These are phyloP conservation scores for Quercus variabilis DNA, from an alignment of 306 rosid genomes.

Conservation along the genomic window DNA sequence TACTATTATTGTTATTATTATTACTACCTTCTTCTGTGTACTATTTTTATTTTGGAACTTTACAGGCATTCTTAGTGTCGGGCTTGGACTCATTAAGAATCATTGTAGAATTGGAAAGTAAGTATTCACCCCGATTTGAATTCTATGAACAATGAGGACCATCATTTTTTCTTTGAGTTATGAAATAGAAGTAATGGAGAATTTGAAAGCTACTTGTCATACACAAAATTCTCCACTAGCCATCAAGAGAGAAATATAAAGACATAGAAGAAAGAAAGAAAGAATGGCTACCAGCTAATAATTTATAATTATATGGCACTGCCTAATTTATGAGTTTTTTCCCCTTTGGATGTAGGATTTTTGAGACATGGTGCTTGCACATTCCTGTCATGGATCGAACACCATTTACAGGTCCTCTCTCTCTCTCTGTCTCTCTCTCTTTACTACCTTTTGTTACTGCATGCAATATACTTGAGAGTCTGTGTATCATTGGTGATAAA, in stretches of 20 bases:
- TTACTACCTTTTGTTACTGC: not conserved
- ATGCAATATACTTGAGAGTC: not conserved
- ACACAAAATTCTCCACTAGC: conserved; percentile 1
- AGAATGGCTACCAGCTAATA: not conserved
- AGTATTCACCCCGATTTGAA: conserved; percentile 7
- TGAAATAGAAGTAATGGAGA: not conserved
- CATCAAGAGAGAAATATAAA: not conserved
- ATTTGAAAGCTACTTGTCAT: not conserved
- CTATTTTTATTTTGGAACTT: not conserved
- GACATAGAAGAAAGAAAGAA: not conserved
- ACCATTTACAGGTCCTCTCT: conserved; percentile 50
- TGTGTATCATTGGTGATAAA: not conserved
- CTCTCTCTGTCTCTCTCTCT: not conserved
- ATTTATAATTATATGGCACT: not conserved
- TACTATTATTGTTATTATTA: not conserved
- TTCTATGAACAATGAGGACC: not conserved
- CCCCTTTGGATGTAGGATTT: conserved; percentile 50
- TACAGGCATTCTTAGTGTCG: conserved; percentile 80
- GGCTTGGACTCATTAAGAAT: conserved; percentile 76
- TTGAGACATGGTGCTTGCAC: conserved; percentile 88
- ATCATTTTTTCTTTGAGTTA: not conserved
- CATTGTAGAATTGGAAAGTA: conserved; percentile 70
- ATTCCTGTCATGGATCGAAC: conserved; percentile 80
- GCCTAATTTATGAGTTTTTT: conserved; percentile 11
- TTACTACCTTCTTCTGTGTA: not conserved